Conservation (phyloP, 331 rosid genomes). For the Pyrus hybrid region DNA sequence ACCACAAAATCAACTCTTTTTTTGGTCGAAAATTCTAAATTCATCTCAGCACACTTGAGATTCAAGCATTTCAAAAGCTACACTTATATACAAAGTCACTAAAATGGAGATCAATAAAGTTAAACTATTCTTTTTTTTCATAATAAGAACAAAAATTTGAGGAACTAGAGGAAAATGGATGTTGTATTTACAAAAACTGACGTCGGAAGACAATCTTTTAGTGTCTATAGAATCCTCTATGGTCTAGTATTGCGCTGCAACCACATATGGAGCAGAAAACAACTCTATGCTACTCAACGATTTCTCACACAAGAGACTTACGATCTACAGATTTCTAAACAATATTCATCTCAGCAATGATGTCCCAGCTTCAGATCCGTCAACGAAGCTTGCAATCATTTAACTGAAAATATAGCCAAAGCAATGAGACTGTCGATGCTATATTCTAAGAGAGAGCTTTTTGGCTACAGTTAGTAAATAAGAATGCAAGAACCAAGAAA, state of each 20-base stretch:
- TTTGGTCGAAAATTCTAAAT: too few species aligned
- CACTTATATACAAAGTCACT: too few species aligned
- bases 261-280: not conserved
- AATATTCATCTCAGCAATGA: not conserved
- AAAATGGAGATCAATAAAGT: too few species aligned
- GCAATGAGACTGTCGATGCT: not conserved
- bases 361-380: not conserved
- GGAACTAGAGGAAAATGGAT: too few species aligned
- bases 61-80: too few species aligned
- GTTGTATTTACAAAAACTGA: too few species aligned
- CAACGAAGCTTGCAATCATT: not conserved
- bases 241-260: not conserved
- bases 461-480: not conserved
- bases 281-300: not conserved
- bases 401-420: not conserved
- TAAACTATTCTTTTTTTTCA: too few species aligned
- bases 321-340: not conserved
- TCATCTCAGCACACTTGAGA: too few species aligned
- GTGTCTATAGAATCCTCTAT: too few species aligned
- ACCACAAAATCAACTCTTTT: too few species aligned
- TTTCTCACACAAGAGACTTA: not conserved
- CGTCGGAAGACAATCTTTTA: too few species aligned
- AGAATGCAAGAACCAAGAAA: not conserved
- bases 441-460: not conserved
- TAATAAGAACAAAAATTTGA: too few species aligned